Evolutionary conservation across 2,329 filamentous ascomycete species (phyloP).

Genomic region (Fusarium caatingaense): DNA sequence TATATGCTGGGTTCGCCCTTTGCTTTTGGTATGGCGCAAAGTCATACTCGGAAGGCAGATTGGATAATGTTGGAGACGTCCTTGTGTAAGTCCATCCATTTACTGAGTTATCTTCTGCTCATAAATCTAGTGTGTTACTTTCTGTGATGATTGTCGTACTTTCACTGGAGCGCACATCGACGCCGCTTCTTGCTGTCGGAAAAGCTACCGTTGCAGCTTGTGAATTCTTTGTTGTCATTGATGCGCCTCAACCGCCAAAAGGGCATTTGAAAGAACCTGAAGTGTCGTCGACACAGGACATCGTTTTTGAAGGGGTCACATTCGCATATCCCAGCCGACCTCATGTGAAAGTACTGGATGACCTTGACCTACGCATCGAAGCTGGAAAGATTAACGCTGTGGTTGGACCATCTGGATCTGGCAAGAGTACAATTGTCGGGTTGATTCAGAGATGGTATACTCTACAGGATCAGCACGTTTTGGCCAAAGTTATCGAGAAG

Average conservation of each 20-base stretch:
- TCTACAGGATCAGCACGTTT: conserved; percentile 63
- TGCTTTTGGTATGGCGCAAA: conserved; percentile 73
- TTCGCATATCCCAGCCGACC: conserved; percentile 79
- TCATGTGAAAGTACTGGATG: conserved; percentile 71
- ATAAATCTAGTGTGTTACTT: conserved; percentile 58
- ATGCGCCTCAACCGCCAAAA: conserved; percentile 56
- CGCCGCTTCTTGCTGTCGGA: conserved; percentile 67
- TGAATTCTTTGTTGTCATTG: conserved; percentile 67
- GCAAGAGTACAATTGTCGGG: conserved; percentile 80
- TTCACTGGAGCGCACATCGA: conserved; percentile 67
- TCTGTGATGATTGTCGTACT: conserved; percentile 69
- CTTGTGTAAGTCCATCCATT: conserved; percentile 59
- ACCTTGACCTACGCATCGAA: conserved; percentile 67
- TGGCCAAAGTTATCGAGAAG: conserved; percentile 62
- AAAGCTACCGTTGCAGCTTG: conserved; percentile 69
- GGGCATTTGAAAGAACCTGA: conserved; percentile 53
- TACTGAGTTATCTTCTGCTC: background rate
- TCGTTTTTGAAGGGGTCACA: conserved; percentile 69
- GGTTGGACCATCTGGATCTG: conserved; percentile 77
- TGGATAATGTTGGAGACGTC: conserved; percentile 64
- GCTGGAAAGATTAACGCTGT: conserved; percentile 78
- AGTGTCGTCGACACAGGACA: conserved; percentile 54
- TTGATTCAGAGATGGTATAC: conserved; percentile 80
- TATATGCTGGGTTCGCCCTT: conserved; percentile 65
- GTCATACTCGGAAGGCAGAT: conserved; percentile 58